Base-by-base conservation (phyloP, 2,329 filamentous ascomycete genomes). In the Incumbomyces delicatus region DNA sequence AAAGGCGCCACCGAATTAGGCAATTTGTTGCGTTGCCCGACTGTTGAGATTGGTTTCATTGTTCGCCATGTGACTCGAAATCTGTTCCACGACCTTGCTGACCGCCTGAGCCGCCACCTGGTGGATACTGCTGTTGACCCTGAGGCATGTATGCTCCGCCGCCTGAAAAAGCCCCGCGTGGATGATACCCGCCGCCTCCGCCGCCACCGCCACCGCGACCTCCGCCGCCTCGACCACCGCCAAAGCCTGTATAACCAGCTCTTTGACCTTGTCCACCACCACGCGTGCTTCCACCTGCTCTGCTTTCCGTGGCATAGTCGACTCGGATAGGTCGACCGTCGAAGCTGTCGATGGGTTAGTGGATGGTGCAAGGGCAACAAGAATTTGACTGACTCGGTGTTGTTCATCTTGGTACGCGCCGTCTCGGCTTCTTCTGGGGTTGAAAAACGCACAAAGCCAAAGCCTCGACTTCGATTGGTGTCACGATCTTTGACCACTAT, bases 401-500 rank as follows among this genome's bases (percentile, higher is more conserved):
- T 69, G 58, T 68, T 70, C 69, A 71, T 69, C 6, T 55, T 60
- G 17, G 56, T 56, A 57, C 67, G 63, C 6, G 69, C 69, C 29
- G 60, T 58, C 30, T 70, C 64, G 6, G 69, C 68, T 43, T 71
- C 68, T 13, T 48, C 54, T 4, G 66, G 65, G 41, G 50, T 64
- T 43, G 78, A 71, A 70, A 90, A 98, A 59, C 89, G 85, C 54
- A 98, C 90, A 66, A 96, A 96, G 40, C 92, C 92, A 66, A 96
- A 98, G 51, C 92, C 92, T 66, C 92, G 87, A 75, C 89, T 95
- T 66, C 90, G 87, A 60, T 87, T 86, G 61, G 90, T 95, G 64
- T 96, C 90, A 61, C 89, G 87, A 68, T 98, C 90, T 73, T 95
- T 96, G 61, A 96, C 89, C 57, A 98, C 90, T 53, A 95, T 86